Percentiles rank a stretch among this genome's conserved stretches.
These are phyloP conservation scores for Phytophthora macrochlamydospora DNA, from an alignment of 352 stramenopile species.

Conservation along the genomic window DNA sequence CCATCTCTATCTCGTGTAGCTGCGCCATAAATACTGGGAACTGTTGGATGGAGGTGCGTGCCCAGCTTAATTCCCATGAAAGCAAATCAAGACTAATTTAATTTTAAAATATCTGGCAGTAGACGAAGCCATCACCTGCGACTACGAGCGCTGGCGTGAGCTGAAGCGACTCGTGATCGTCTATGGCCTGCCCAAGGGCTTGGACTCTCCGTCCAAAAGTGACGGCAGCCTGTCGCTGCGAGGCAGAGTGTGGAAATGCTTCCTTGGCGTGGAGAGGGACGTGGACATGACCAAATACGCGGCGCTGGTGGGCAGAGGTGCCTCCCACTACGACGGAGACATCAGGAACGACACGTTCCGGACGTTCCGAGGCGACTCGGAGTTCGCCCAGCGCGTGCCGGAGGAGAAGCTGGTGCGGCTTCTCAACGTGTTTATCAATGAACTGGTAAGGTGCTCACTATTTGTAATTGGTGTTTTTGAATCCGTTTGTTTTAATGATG, in stretches of 20 bases:
- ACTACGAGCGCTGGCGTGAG: slow-evolving; percentile 82
- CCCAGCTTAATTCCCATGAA: neutral
- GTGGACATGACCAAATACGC: slow-evolving; percentile 69
- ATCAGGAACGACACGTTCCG: slow-evolving; percentile 94
- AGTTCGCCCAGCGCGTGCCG: slow-evolving; percentile 88
- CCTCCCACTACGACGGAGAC: slow-evolving; percentile 83
- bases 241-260: slow-evolving; percentile 89
- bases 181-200: slow-evolving; percentile 64
- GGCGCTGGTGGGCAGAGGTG: slow-evolving; percentile 70
- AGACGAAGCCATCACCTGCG: slow-evolving; percentile 45
- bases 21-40: slow-evolving; percentile 30
- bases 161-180: slow-evolving; percentile 86
- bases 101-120: too few species aligned
- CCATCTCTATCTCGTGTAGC: neutral
- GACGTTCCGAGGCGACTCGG: slow-evolving; percentile 88
- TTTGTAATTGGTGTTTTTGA: neutral
- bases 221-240: slow-evolving; percentile 62
- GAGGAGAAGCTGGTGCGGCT: slow-evolving; percentile 91
- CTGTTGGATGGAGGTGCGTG: slow-evolving; percentile 18
- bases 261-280: slow-evolving; percentile 79
- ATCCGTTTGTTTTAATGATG: neutral
- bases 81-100: too few species aligned
- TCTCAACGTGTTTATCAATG: slow-evolving; percentile 93
- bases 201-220: slow-evolving; percentile 20
- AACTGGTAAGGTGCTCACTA: slow-evolving; percentile 43